Evolutionary conservation across 2,329 filamentous ascomycete species (phyloP), one percentile per base, ranked within the genome.

Genomic region (Ceratocystis papillata): DNA sequence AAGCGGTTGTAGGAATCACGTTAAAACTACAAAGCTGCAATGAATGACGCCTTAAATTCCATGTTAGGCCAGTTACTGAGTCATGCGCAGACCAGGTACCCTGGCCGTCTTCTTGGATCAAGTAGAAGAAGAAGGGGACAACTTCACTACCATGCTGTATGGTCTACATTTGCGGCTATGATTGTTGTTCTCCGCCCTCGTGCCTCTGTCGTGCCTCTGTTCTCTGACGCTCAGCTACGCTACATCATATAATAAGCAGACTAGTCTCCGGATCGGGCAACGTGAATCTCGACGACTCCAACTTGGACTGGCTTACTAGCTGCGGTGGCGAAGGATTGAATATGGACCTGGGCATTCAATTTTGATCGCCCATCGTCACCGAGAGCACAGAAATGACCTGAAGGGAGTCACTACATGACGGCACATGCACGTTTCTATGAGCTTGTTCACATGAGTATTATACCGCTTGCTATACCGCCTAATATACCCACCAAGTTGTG

Each of bases 1-100:
- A 25, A 6, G 46, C 6, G 20, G 46, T 1, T 30, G 50, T 55
- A 41, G 37, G 37, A 41, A 41, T 41, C 37, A 15, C 37, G 37
- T 41, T 41, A 41, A 41, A 41, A 12, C 3, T 41, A 41, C 37
- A 41, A 41, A 41, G 25, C 50, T 25, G 28, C 53, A 5, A 30
- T 15, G 48, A 5, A 12, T 20, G 48, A 50, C 48, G 6, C 37
- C 10, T 41, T 41, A 4, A 41, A 41, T 12, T 41, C 30, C 7
- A 7, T 30, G 25, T 33, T 12, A 30, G 20, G 20, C 25, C n/a
- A 33, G 25, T 17, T 15, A 30, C 53, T 30, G 53, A 57, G 53
- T 57, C 53, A 57, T 33, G 53, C 3, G 22, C 53, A 57, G 28
- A 57, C 53, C 25, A 17, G 53, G 53, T 57, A 57, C 53, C 53